A percentile compares a stretch with the other conserved stretches of the same genome.
Evolutionary conservation across 2,329 filamentous ascomycete genomes (phyloP).

Genomic region (Chaetothyriales sp.): DNA sequence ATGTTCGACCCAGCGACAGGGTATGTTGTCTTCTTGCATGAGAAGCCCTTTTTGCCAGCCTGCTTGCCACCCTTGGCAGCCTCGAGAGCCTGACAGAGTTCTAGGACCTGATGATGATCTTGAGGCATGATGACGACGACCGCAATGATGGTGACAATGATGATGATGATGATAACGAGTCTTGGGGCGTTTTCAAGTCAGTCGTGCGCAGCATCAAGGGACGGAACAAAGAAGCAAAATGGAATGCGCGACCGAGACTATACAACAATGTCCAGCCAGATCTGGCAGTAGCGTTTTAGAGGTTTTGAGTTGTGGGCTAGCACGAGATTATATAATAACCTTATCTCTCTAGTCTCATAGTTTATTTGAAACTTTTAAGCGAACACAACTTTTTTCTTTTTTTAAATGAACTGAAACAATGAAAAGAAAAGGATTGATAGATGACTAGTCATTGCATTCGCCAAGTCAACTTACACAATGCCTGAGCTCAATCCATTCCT

Average conservation of each 20-base stretch:
- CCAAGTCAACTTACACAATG: conserved; percentile 2
- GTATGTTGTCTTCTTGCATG: conserved; percentile 69
- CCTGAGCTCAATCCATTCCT: conserved; percentile 46
- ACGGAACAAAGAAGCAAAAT: background rate
- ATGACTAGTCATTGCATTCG: too few relatives aligned
- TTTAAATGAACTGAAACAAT: too few relatives aligned
- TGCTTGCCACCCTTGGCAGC: conserved; percentile 36
- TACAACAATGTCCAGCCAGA: too few relatives aligned
- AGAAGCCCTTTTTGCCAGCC: conserved; percentile 43
- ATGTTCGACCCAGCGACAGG: conserved; percentile 50
- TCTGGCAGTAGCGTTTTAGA: too few relatives aligned
- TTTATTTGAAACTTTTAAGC: too few relatives aligned
- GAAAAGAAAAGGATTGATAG: too few relatives aligned
- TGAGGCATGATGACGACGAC: conserved; percentile 43
- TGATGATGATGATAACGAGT: background rate
- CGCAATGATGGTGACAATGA: background rate
- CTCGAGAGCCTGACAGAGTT: conserved; percentile 52
- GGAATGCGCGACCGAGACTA: background rate
- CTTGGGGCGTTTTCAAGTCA: background rate
- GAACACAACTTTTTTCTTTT: too few relatives aligned
- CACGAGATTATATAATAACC: too few relatives aligned
- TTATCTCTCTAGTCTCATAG: too few relatives aligned
- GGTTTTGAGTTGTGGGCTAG: too few relatives aligned
- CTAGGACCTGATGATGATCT: conserved; percentile 50
- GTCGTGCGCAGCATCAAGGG: background rate